Evolutionary conservation across 495 filamentous ascomycete species (phyloP), one percentile per base, ranked within the genome.

Genomic region (Cercophora scortea): DNA sequence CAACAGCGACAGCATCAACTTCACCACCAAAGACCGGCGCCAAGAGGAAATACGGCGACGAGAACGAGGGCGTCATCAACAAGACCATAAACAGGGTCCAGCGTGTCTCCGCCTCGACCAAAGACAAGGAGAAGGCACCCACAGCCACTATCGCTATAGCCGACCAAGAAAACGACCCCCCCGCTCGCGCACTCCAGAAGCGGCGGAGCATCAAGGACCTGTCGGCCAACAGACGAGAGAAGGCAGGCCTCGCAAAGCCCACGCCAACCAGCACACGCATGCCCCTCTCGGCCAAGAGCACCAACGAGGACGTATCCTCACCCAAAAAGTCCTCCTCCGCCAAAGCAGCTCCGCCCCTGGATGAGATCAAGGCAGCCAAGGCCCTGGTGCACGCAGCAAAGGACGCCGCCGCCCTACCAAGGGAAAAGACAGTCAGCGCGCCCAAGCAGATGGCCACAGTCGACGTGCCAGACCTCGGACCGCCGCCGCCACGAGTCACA

Each of bases 301-400:
- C 74, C 17, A 78, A 78, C 53, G 71, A 73, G 46, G 64, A 66
- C 55, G 50, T 78, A 15, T 61, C 59, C 4, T 73, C 74, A 10
- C 71, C 71, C 0, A 69, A 61, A 51, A 75, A 77, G 53, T 44
- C 52, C 6, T 13, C 55, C 4, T 44, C 52, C 6, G 8, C 55
- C 4, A 70, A 74, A 42, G 32, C 56, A 32, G 16, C 53, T 0
- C 11, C 16, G 36, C 49, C 17, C 10, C 12, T 17, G 13, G 63
- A 65, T 12, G 69, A 64, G 32, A 45, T 50, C 15, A 54, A 55
- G n/a, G 57, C 64, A 19, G 52, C 51, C n/a, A 63, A 60, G 49
- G 44, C 46, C 10, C 45, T 36, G 18, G 46, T 5, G n/a, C 45
- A 25, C 5, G 25, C 2, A 25, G 25, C 17, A 12, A 60, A 50